Evolutionary conservation across 805 yeast genomes (phyloP).

Genomic region (Saturnispora sekii): DNA sequence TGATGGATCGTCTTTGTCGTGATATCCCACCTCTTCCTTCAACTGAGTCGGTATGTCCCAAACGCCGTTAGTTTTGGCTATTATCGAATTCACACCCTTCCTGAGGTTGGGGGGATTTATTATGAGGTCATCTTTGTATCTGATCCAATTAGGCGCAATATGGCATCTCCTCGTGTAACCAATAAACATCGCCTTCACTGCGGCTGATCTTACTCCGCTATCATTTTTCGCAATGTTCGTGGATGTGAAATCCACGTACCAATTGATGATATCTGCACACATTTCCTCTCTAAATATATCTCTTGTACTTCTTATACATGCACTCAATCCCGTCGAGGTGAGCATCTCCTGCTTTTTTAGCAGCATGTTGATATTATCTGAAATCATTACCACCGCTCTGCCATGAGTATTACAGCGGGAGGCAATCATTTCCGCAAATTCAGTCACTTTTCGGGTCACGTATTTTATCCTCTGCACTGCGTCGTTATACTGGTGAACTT

Average conservation of each 20-base stretch:
- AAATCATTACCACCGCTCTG: conserved; percentile 55
- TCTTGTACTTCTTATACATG: conserved; percentile 55
- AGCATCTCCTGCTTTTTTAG: conserved; percentile 45
- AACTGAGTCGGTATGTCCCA: conserved; percentile 41
- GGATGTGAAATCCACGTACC: conserved; percentile 52
- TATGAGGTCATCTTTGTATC: conserved; percentile 24
- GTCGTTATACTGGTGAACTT: conserved; percentile 63
- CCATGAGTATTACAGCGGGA: conserved; percentile 54
- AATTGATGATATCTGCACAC: conserved; percentile 60
- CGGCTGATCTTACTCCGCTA: conserved; percentile 34
- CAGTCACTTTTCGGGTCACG: conserved; percentile 53
- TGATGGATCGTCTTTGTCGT: conserved; percentile 14
- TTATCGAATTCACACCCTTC: conserved; percentile 20
- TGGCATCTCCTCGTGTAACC: conserved; percentile 50
- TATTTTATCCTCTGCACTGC: conserved; percentile 55
- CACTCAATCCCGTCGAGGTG: conserved; percentile 53
- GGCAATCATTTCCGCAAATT: conserved; percentile 67
- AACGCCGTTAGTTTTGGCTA: conserved; percentile 16
- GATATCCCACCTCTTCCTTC: conserved; percentile 40
- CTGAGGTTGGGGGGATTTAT: conserved; percentile 16
- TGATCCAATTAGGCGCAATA: conserved; percentile 13
- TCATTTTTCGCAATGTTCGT: conserved; percentile 45
- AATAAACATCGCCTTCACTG: conserved; percentile 49
- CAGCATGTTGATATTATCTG: conserved; percentile 41
- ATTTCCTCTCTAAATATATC: conserved; percentile 74